Percentiles rank a stretch among this genome's conserved stretches.
These are phyloP conservation scores for Rhodotorula sp. DNA, from an alignment of 1,284 basidiomycete species.

Conservation along the genomic window DNA sequence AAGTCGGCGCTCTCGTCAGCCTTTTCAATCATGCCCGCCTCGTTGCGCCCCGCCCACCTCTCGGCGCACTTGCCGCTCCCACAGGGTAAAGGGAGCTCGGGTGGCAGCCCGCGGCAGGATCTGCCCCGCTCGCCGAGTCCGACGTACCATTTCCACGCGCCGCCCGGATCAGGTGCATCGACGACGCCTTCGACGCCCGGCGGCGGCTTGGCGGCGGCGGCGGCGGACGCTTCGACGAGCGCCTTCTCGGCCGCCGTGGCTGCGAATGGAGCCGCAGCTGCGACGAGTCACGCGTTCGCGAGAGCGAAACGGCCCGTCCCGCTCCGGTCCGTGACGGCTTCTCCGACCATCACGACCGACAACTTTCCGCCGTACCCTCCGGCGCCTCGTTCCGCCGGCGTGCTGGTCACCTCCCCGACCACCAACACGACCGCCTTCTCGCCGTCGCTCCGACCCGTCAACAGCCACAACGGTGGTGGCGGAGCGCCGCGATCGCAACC, in stretches of 20 bases:
- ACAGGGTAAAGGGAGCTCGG: neutral
- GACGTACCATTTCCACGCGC: neutral
- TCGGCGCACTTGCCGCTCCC: conserved; percentile 1
- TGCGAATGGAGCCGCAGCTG: neutral
- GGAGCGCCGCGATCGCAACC: neutral
- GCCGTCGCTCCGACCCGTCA: neutral
- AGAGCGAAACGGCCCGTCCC: neutral
- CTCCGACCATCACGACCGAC: neutral
- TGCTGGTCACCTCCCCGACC: neutral
- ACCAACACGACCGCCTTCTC: neutral
- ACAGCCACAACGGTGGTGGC: too few species aligned
- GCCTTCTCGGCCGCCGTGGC: neutral
- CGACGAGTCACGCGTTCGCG: neutral
- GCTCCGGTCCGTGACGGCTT: neutral
- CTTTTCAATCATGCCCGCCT: conserved; percentile 30
- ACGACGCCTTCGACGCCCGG: neutral
- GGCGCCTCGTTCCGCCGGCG: neutral
- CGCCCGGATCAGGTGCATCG: neutral
- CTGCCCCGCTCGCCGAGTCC: conserved; percentile 9
- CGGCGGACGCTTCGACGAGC: neutral
- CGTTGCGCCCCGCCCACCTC: conserved; percentile 21
- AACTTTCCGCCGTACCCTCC: neutral
- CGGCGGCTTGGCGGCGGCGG: neutral
- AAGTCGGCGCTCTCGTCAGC: conserved; percentile 34
- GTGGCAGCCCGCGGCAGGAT: neutral